Base-by-base conservation (phyloP, 2,329 filamentous ascomycete genomes). In the Meredithiella fracta region DNA sequence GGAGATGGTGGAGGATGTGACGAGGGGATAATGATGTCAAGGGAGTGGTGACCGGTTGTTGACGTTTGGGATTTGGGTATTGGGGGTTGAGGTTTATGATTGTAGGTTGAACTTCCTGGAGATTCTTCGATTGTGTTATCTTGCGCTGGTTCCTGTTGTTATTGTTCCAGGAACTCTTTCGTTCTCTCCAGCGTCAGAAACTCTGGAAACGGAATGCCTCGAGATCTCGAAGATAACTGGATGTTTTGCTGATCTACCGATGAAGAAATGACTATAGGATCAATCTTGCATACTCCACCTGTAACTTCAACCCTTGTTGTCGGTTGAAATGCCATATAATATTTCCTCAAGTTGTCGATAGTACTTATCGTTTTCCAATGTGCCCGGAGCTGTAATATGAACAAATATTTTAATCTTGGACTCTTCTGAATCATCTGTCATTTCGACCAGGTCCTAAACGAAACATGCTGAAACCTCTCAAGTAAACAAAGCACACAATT, bases 361-460 rank as follows among this genome's bases (percentile, higher is more conserved):
- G 14, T 62, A 61, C 17, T 62, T 65, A 65, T 80, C 77, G 60
- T 79, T 73, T 9, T 63, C 61, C 22, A 68, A 66, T 40, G 64
- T 70, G 61, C 73, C 72, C 5, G 76, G 73, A 29, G 77, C 77
- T 9, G 72, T 65, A 56, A 77, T 70, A 63, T 80, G 77, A 53
- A 79, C 71, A 47, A 80, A 68, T 47, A 80, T 75, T 65, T 80
- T 76, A 53, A 71, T 67, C 58, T 72, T 49, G 5, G 44, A 26
- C 20, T n/a, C 9, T 11, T 49, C 23, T 9, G 22, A 20, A 22
- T 25, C 14, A 49, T 49, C 66, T n/a, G 52, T 25, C 22, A 52
- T 53, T 3, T 51, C 5, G n/a, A 40, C 9, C 20, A 47, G 47
- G 34, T 5, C 38, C 3, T n/a, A n/a, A 42, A 51, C 3, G n/a